Conservation (phyloP, 2,329 filamentous ascomycete genomes). For the Aspergillus proliferans region DNA sequence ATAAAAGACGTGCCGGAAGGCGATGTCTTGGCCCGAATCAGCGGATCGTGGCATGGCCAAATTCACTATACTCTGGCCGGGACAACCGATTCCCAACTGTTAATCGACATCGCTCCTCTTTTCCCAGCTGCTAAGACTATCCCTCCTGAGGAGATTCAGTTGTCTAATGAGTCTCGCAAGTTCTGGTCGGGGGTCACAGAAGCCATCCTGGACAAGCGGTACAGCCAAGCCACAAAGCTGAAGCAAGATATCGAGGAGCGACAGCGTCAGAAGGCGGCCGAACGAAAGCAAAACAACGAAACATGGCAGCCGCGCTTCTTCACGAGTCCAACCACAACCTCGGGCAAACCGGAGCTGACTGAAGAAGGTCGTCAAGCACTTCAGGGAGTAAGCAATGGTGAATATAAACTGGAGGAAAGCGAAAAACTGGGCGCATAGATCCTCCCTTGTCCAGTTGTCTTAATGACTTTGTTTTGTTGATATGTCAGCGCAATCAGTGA, state of each 20-base stretch:
- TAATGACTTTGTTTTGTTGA: slow-evolving; percentile 5
- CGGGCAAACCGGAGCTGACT: slow-evolving; percentile 58
- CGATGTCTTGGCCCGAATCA: slow-evolving; percentile 74
- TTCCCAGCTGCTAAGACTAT: slow-evolving; percentile 70
- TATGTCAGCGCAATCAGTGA: slow-evolving; percentile 21
- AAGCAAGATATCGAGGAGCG: slow-evolving; percentile 90
- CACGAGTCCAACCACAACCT: slow-evolving; percentile 52
- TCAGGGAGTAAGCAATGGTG: slow-evolving; percentile 48
- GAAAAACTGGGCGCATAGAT: slow-evolving; percentile 27
- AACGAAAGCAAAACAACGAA: slow-evolving; percentile 63
- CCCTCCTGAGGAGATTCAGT: slow-evolving; percentile 70
- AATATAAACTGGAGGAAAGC: slow-evolving; percentile 45
- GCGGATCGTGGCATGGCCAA: slow-evolving; percentile 77
- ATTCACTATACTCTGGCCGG: slow-evolving; percentile 53
- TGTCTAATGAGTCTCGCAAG: slow-evolving; percentile 80
- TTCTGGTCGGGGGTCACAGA: slow-evolving; percentile 86
- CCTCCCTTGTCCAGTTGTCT: neutral
- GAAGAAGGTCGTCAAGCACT: slow-evolving; percentile 55
- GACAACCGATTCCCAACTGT: slow-evolving; percentile 53
- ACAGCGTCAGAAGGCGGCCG: slow-evolving; percentile 76
- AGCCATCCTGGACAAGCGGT: slow-evolving; percentile 79
- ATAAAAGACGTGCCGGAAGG: slow-evolving; percentile 82
- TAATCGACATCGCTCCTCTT: slow-evolving; percentile 85
- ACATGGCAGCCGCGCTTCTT: slow-evolving; percentile 90
- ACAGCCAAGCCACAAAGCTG: slow-evolving; percentile 70